Base-by-base conservation (phyloP, 1,284 basidiomycete genomes). In the Cryptococcus wingfieldii region DNA sequence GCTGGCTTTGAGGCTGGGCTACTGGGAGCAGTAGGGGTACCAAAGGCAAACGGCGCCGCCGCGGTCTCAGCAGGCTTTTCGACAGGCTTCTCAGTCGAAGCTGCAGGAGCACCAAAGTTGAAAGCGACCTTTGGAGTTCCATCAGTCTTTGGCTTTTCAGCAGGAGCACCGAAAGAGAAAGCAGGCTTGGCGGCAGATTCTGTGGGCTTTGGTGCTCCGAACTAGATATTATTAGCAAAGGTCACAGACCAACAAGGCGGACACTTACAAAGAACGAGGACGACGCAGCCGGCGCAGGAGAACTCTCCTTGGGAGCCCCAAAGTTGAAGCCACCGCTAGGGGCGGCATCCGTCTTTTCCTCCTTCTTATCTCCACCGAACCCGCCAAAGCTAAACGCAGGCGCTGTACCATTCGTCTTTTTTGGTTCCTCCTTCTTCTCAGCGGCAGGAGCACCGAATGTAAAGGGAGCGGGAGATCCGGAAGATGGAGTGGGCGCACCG, bases 101-200 rank as follows among this genome's bases (percentile, higher is more conserved):
- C 31, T 25, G 61, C 44, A 31, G 48, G 53, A 5, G 58, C 45
- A 23, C 64, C 61, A 44, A 65, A 64, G 14, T 54, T 55, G 56
- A 64, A 66, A 5, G 65, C 47, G 12, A 61, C 44, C 14, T 61
- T 55, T 23, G 60, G 44, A 18, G 63, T 38, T 23, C 53, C 59
- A 3, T 62, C 53, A 9, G 62, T 37, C 38, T 54, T 54, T 12
- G 63, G 38, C 10, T 58, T 12, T 45, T 39, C 25, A 14, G 59
- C 47, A 3, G 58, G n/a, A 6, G 52, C 27, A 47, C 61, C 63
- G 47, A 64, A 67, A n/a, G 48, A 56, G 58, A 68, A 69, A 3
- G 65, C 38, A 16, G 68, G 38, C 38, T 63, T 62, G 28, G 61
- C 28, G n/a, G 57, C 50, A 27, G 31, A 18, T 37, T 58, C 59